Conservation (phyloP, 208 protist species). For the Wallacemonas collosoma region DNA sequence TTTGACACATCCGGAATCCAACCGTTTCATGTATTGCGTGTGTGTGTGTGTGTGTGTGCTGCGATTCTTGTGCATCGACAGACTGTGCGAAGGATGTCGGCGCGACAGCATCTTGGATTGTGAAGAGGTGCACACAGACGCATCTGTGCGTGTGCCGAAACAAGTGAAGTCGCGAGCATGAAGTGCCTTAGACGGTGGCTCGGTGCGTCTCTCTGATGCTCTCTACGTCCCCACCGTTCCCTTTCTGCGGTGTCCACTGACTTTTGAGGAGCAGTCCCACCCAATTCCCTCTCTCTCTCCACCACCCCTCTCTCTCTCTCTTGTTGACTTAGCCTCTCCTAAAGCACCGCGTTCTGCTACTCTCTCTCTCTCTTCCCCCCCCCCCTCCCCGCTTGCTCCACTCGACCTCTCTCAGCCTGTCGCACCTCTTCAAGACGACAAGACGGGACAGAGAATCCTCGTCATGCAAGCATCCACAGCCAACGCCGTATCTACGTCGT, state of each 20-base stretch:
- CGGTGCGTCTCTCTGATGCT: no score
- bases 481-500: background rate
- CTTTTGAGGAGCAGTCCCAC: no score
- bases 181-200: no score
- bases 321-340: background rate
- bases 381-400: background rate
- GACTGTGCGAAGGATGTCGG: no score
- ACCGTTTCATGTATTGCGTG: background rate
- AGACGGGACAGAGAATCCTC: no score
- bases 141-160: no score
- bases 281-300: background rate
- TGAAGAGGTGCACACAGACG: no score
- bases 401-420: background rate
- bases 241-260: background rate
- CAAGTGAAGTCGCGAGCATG: no score
- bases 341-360: no score
- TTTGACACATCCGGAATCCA: background rate
- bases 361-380: background rate
- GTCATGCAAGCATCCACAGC: background rate
- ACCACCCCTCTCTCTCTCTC: background rate
- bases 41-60: background rate
- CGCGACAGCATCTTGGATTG: no score
- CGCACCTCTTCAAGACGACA: no score
- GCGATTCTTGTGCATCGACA: background rate
- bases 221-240: no score